phyloP scores from a whole-genome alignment of 2,329 filamentous ascomycete genomes.

The Polytolypa hystricis region DNA sequence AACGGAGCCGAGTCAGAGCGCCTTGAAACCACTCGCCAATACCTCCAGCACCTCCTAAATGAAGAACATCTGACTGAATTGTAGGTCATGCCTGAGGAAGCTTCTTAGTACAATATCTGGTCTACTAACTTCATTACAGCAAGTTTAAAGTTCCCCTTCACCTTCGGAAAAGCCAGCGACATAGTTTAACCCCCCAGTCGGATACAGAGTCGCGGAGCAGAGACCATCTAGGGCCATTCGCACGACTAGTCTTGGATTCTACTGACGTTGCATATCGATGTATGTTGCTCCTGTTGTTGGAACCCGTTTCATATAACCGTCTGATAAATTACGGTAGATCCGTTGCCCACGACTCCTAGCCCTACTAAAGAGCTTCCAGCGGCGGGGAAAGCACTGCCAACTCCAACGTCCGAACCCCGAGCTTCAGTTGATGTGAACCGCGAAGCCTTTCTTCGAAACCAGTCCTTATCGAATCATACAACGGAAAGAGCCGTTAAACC shows the following conservation, averaged over 20 bases:
- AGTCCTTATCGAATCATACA: conserved; percentile 7
- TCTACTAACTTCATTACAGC: conserved; percentile 17
- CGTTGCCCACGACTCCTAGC: conserved; percentile 17
- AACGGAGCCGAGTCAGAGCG: conserved; percentile 47
- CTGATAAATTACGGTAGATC: conserved; percentile 19
- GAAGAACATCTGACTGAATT: conserved; percentile 47
- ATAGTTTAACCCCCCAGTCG: conserved; percentile 5
- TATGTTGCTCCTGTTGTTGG: conserved; percentile 16
- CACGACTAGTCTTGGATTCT: conserved; percentile 42
- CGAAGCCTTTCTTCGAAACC: conserved; percentile 13
- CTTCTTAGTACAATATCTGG: background rate
- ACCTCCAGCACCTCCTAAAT: conserved; percentile 64
- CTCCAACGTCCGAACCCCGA: conserved; percentile 10
- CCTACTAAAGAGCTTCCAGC: conserved; percentile 14
- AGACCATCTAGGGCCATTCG: conserved; percentile 40
- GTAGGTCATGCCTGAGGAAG: conserved; percentile 19
- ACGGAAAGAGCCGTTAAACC: conserved; percentile 20
- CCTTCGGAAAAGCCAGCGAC: conserved; percentile 13
- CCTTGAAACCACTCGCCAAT: conserved; percentile 59
- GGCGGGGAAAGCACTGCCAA: conserved; percentile 11
- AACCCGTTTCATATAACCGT: background rate
- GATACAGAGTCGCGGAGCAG: conserved; percentile 17
- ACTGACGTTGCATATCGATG: conserved; percentile 35
- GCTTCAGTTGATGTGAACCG: conserved; percentile 3
- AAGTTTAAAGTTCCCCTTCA: conserved; percentile 32